These are phyloP conservation scores for Nannochloris sp. DNA, from an alignment of 139 green algal genomes.

Conservation along the genomic window DNA sequence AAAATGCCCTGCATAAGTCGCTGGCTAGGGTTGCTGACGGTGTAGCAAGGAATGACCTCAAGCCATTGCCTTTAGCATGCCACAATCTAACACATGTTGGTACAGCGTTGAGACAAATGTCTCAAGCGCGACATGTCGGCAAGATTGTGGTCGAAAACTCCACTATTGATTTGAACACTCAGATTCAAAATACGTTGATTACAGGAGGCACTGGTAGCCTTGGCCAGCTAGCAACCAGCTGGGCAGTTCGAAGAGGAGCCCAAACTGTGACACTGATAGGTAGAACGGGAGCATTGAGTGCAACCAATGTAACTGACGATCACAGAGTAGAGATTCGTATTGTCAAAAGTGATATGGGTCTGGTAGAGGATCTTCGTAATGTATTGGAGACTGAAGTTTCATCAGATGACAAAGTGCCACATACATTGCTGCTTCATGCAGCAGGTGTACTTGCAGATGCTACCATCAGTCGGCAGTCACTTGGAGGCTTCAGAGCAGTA, in stretches of 20 bases:
- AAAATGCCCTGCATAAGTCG: slow-evolving; percentile 30
- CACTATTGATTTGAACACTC: not conserved
- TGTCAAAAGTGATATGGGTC: slow-evolving; percentile 20
- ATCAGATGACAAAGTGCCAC: not conserved
- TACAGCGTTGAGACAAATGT: slow-evolving; percentile 73
- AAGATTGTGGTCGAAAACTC: slow-evolving; percentile 60
- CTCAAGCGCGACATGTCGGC: slow-evolving; percentile 69
- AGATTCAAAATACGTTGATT: slow-evolving; percentile 13
- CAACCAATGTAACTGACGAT: not conserved
- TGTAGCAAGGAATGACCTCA: slow-evolving; percentile 32
- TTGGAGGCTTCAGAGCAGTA: slow-evolving; percentile 30
- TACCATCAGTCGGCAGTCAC: slow-evolving; percentile 47
- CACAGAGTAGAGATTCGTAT: slow-evolving; percentile 4
- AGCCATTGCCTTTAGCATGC: slow-evolving; percentile 34
- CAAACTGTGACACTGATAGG: slow-evolving; percentile 18
- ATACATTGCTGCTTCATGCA: slow-evolving; percentile 52
- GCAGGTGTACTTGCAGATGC: slow-evolving; percentile 63
- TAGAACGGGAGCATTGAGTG: slow-evolving; percentile 11
- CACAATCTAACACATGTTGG: slow-evolving; percentile 39
- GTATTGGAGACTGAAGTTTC: not conserved
- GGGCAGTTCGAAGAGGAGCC: slow-evolving; percentile 36
- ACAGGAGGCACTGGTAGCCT: slow-evolving; percentile 36
- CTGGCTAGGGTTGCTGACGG: slow-evolving; percentile 24
- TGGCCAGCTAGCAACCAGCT: slow-evolving; percentile 45
- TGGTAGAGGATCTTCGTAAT: slow-evolving; percentile 14